Evolutionary conservation across 179 eudicot species (phyloP).

Genomic region (Camellia oleifera): DNA sequence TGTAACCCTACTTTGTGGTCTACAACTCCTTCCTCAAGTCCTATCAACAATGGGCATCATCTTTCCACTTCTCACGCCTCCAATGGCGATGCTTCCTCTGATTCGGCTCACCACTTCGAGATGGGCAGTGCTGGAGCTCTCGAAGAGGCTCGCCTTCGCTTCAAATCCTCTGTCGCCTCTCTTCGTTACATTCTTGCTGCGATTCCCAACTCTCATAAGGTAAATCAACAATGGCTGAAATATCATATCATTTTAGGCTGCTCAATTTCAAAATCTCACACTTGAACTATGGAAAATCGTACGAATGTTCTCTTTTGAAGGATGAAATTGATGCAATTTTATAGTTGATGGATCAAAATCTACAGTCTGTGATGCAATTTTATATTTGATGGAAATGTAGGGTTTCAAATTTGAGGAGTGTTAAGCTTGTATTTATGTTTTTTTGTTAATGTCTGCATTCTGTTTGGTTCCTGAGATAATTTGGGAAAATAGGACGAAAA

Average conservation of each 20-base stretch:
- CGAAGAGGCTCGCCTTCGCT: slow-evolving; percentile 72
- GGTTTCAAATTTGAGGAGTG: no score
- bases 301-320: no score
- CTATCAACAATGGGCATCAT: neutral
- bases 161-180: slow-evolving; percentile 62
- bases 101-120: slow-evolving; percentile 47
- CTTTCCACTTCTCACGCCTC: neutral
- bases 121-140: slow-evolving; percentile 78
- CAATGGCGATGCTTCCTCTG: slow-evolving; percentile 24
- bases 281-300: no score
- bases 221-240: slow-evolving; percentile 1
- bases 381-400: no score
- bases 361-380: no score
- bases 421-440: no score
- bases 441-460: neutral
- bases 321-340: no score
- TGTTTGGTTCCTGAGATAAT: slow-evolving; percentile 6
- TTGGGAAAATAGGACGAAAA: neutral
- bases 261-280: no score
- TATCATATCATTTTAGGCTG: no score
- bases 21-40: slow-evolving; percentile 23
- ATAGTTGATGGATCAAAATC: no score
- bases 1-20: slow-evolving; percentile 85
- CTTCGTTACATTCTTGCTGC: slow-evolving; percentile 65
- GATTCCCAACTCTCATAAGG: slow-evolving; percentile 60